Evolutionary conservation across 495 filamentous ascomycete genomes (phyloP), one percentile per base, ranked within the genome.

Genomic region (Talaromyces trachyspermus): DNA sequence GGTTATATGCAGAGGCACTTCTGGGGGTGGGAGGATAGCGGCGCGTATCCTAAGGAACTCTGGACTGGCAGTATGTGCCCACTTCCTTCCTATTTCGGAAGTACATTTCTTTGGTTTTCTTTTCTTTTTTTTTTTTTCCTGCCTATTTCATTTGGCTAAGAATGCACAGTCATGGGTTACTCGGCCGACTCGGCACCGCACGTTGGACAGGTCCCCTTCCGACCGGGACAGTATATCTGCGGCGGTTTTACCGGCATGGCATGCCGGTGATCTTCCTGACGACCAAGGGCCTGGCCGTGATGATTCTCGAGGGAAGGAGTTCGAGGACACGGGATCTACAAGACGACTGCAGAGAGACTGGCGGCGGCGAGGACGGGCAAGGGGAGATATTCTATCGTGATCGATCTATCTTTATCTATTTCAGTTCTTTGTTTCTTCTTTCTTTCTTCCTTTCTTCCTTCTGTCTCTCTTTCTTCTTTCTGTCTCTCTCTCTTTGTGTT

Each of bases 1-100:
- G 57, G 59, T 8, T 73, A 72, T 49, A 72, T 77, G 64, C 66
- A 69, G 41, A 55, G 63, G 14, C 58, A 65, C 36, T 76, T 78
- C 50, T 49, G 49, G 9, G 72, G 70, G 2, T 78, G 75, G 76
- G 74, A 76, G 51, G 49, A 64, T 12, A 68, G 53, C n/a, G 50
- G 54, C 38, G 68, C 65, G 4, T 55, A 70, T 32, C 60, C 65
- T 3, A 67, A 76, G 23, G 57, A 60, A 1, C 64, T 75, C 2
- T 80, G 76, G 77, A 75, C 72, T 10, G 76, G 74, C 0, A 76
- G 74, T 62, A 68, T 55, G 71, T 62, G 24, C 24, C 20, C n/a
- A n/a, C n/a, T n/a, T n/a, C n/a, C n/a, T n/a, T n/a, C n/a, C n/a
- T n/a, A n/a, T n/a, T n/a, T n/a, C n/a, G n/a, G n/a, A n/a, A n/a